These are phyloP conservation scores for Talaromyces sp. DNA, from an alignment of 2,329 filamentous ascomycete genomes.

Conservation along the genomic window DNA sequence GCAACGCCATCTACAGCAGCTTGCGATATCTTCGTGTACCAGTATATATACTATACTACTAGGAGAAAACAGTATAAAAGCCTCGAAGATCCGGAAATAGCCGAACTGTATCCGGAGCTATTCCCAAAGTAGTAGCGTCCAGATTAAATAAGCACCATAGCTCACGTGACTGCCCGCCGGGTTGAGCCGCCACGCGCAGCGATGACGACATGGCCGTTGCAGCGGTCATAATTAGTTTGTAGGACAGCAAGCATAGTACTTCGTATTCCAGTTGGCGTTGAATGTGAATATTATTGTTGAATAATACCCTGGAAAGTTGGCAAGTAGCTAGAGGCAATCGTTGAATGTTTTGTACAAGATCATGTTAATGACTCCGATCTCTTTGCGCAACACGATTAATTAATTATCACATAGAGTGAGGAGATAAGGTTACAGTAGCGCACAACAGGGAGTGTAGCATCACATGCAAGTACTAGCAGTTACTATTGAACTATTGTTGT, in stretches of 20 bases:
- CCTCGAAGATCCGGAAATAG: neutral
- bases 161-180: neutral
- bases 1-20: no score
- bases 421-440: neutral
- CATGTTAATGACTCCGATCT: neutral
- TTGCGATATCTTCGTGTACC: no score
- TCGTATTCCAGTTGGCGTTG: no score
- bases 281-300: no score
- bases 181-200: neutral
- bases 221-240: no score
- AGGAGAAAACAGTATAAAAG: no score
- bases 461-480: neutral
- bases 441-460: neutral
- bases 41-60: no score
- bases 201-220: neutral
- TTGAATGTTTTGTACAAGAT: neutral
- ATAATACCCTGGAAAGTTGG: no score
- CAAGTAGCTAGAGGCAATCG: no score
- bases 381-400: no score
- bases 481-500: neutral
- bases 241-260: no score
- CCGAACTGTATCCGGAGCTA: neutral
- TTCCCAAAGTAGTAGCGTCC: neutral
- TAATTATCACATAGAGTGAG: no score
- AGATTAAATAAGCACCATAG: neutral